Evolutionary conservation across 1,284 basidiomycete genomes (phyloP), one percentile per base, ranked within the genome.

Genomic region (Cutaneotrichosporon sp.): DNA sequence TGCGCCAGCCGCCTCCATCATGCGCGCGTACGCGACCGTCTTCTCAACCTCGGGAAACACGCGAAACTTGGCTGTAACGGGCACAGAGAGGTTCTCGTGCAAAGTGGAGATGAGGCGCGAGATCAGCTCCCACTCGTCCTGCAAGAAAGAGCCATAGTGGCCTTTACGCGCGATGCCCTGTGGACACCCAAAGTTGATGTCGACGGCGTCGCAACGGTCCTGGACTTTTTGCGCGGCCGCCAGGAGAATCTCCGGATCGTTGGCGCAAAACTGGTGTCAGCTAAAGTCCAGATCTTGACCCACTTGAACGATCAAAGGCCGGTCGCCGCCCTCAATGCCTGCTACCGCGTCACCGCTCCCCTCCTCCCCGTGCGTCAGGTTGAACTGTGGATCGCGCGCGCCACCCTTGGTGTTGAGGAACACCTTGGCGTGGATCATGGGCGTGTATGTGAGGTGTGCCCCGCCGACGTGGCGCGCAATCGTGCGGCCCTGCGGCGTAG

Each of bases 341-440:
- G 64, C 68, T 8, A 77, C 51, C 7, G 55, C 12, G 10, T 76
- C 74, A 0, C 53, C 55, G 3, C 57, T 59, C 1, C 76, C 76
- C 57, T 77, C 76, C 55, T 77, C 74, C 8, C 55, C 84, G 33
- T 77, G 73, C 1, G 79, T 67, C 33, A 86, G 77, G 72, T 90
- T 82, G 65, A 94, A 93, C 59, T 83, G 81, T 43, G 81, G 78
- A 55, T 68, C 56, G 46, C 61, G 60, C 3, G 43, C 40, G 12
- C 58, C 56, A 1, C 44, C 36, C 42, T 58, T 75, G 14, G 78
- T 66, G 26, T 83, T 79, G 1, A 79, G 77, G 62, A 88, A 97
- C 70, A 90, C 83, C 80, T 88, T 90, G 48, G 92, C 88, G 64
- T 96, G 91, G 68, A 98, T 97, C 94, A 98, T 98, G 5, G 94